Evolutionary conservation across 2,329 filamentous ascomycete genomes (phyloP).

Genomic region (Davidsoniella australis): DNA sequence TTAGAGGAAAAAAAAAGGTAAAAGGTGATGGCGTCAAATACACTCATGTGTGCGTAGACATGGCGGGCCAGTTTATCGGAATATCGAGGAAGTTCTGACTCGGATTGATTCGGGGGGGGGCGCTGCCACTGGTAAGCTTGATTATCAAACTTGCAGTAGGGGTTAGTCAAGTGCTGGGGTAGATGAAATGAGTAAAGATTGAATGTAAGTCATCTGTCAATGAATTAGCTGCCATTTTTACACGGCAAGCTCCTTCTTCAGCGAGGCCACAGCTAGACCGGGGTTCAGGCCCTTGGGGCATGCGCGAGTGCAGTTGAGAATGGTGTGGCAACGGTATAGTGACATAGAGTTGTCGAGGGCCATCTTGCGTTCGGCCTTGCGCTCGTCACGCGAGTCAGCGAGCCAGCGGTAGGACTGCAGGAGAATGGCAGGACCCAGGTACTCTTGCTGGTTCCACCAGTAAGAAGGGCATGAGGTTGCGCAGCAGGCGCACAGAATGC

Average conservation of each 20-base stretch:
- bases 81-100: too few species aligned
- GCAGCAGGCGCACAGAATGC: slow-evolving; percentile 98
- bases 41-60: too few species aligned
- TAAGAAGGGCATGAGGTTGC: slow-evolving; percentile 98
- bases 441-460: slow-evolving; percentile 99
- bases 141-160: too few species aligned
- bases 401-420: slow-evolving; percentile 98
- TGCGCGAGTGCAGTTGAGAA: slow-evolving; percentile 93
- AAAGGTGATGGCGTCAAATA: too few species aligned
- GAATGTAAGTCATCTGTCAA: neutral
- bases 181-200: too few species aligned
- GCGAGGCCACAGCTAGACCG: slow-evolving; percentile 85
- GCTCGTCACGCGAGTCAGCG: slow-evolving; percentile 85
- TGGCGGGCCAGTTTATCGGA: too few species aligned
- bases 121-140: too few species aligned
- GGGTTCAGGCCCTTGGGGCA: slow-evolving; percentile 98
- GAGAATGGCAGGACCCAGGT: slow-evolving; percentile 89
- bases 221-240: neutral
- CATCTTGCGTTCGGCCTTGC: slow-evolving; percentile 70
- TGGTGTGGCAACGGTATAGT: slow-evolving; percentile 96
- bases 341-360: slow-evolving; percentile 97
- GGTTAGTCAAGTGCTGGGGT: too few species aligned
- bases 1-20: too few species aligned
- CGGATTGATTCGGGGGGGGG: too few species aligned
- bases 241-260: slow-evolving; percentile 85